Conservation (phyloP, 2,329 filamentous ascomycete species). For the Pseudogymnoascus sp. region DNA sequence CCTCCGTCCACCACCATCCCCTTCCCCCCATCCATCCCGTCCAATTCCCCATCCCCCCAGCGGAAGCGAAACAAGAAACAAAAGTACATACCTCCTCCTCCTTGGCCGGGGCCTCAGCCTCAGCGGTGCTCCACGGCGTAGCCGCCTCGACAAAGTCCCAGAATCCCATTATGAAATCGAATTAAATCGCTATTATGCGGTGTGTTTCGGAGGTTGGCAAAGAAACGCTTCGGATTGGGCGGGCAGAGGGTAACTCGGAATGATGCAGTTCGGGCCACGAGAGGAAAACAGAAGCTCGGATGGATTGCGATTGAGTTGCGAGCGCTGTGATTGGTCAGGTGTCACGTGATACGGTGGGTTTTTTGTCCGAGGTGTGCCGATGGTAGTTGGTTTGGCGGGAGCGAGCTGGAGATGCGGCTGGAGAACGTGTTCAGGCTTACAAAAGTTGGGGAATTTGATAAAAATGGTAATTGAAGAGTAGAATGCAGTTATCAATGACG, state of each 20-base stretch:
- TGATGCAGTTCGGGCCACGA: neutral
- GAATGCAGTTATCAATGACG: neutral
- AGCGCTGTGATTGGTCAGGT: neutral
- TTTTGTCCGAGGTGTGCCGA: constrained; percentile 2
- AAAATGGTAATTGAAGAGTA: neutral
- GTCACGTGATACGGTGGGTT: neutral
- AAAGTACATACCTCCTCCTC: constrained; percentile 36
- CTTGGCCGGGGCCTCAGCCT: constrained; percentile 49
- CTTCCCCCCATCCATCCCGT: constrained; percentile 7
- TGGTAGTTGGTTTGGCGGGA: neutral
- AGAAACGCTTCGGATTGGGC: neutral
- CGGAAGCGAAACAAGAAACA: neutral
- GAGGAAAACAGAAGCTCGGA: constrained; percentile 4
- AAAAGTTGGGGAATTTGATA: too few relatives aligned
- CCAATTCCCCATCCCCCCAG: neutral
- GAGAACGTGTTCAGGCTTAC: neutral
- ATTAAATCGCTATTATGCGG: neutral
- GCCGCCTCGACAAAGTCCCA: constrained; percentile 57
- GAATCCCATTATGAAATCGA: constrained; percentile 47
- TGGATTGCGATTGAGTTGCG: neutral
- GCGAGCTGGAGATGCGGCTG: neutral
- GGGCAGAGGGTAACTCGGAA: neutral
- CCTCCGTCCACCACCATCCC: neutral
- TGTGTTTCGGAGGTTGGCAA: neutral
- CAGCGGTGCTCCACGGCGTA: constrained; percentile 55